Conservation (phyloP, 208 protist genomes). For the Crithidia thermophila region DNA sequence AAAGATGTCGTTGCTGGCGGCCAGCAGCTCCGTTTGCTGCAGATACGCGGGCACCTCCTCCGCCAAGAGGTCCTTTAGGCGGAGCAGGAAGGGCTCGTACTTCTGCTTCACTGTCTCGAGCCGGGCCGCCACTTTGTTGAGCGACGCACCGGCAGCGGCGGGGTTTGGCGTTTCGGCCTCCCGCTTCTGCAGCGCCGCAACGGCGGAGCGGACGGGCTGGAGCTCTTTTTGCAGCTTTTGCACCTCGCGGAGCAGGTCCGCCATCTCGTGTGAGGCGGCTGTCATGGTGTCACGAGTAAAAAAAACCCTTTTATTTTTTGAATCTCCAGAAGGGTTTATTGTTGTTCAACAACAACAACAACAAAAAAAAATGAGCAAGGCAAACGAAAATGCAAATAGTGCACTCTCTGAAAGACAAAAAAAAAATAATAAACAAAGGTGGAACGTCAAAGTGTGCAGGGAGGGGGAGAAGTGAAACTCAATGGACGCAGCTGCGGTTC, state of each 20-base stretch:
- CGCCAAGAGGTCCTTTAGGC: conserved; percentile 37
- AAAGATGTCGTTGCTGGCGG: conserved; percentile 4
- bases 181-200: conserved; percentile 66
- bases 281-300: conserved; percentile 30
- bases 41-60: conserved; percentile 54
- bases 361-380: conserved; percentile 3
- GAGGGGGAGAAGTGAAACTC: too few relatives aligned
- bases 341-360: not conserved
- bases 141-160: conserved; percentile 63
- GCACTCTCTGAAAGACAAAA: too few relatives aligned
- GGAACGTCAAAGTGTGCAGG: too few relatives aligned
- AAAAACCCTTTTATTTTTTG: conserved; percentile 2
- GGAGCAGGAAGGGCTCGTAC: conserved; percentile 50
- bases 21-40: conserved; percentile 47
- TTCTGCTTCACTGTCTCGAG: conserved; percentile 52
- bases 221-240: conserved; percentile 84
- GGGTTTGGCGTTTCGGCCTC: conserved; percentile 56
- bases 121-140: conserved; percentile 70
- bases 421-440: too few relatives aligned
- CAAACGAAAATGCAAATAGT: too few relatives aligned
- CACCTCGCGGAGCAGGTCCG: conserved; percentile 68
- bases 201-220: conserved; percentile 71
- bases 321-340: too few relatives aligned
- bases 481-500: too few relatives aligned
- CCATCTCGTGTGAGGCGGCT: conserved; percentile 45